Percentiles rank a stretch among this genome's conserved stretches.
Evolutionary conservation across 2,329 filamentous ascomycete genomes (phyloP).

Genomic region (Xylaria sp.): DNA sequence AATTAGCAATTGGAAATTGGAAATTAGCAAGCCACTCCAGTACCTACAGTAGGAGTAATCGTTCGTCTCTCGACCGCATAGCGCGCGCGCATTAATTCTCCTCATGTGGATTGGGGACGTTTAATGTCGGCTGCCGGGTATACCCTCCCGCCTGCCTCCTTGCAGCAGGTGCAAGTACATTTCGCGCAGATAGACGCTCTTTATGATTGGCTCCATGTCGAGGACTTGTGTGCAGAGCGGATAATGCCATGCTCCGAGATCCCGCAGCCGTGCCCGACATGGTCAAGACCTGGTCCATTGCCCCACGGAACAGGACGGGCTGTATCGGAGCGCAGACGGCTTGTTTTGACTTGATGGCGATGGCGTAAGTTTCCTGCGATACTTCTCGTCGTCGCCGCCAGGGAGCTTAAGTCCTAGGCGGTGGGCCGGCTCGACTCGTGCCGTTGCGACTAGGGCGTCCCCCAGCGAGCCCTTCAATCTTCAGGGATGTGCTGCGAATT

Average conservation of each 20-base stretch:
- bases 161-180: slow-evolving; percentile 11
- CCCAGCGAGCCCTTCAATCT: background rate
- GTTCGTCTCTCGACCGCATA: too few relatives aligned
- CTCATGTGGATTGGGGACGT: slow-evolving; percentile 31
- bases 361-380: slow-evolving; percentile 6
- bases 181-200: slow-evolving; percentile 14
- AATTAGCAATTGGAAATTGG: too few relatives aligned
- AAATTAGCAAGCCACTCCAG: too few relatives aligned
- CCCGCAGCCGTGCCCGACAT: background rate
- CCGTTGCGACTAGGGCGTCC: slow-evolving; percentile 10
- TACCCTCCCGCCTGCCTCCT: slow-evolving; percentile 18
- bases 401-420: slow-evolving; percentile 19
- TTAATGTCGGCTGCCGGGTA: slow-evolving; percentile 33
- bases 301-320: background rate
- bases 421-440: background rate
- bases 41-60: too few relatives aligned
- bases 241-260: slow-evolving; percentile 8
- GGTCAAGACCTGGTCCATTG: background rate
- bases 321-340: slow-evolving; percentile 13
- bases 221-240: slow-evolving; percentile 27
- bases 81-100: slow-evolving; percentile 35
- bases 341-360: slow-evolving; percentile 26
- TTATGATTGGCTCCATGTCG: slow-evolving; percentile 34
- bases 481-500: too few relatives aligned
- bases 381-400: slow-evolving; percentile 33